These are phyloP conservation scores for Phlebiopsis flavidoalba DNA, from an alignment of 768 basidiomycete genomes.

Conservation along the genomic window DNA sequence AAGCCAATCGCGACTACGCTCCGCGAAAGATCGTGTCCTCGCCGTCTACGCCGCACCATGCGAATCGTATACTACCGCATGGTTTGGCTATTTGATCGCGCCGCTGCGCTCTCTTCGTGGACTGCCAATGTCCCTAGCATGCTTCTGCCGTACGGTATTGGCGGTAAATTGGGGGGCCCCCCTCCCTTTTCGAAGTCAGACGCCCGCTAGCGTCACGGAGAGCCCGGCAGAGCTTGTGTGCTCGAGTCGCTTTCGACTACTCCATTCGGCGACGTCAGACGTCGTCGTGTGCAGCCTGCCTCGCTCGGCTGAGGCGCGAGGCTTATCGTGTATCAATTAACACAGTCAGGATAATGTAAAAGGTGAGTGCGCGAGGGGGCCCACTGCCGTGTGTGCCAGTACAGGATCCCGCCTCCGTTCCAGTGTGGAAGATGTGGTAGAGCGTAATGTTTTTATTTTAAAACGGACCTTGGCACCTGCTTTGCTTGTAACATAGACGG, in stretches of 20 bases:
- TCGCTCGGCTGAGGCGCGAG: slow-evolving; percentile 5
- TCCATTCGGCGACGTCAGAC: slow-evolving; percentile 9
- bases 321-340: slow-evolving; percentile 6
- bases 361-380: background rate
- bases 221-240: background rate
- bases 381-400: no score
- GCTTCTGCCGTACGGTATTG: no score
- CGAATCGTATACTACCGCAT: slow-evolving; percentile 8
- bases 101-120: slow-evolving; percentile 2
- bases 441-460: background rate
- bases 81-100: slow-evolving; percentile 1
- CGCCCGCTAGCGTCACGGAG: background rate
- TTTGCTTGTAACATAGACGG: background rate
- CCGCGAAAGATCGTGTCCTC: background rate
- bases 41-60: slow-evolving; percentile 2
- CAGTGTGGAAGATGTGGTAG: no score
- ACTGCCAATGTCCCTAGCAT: background rate
- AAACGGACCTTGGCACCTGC: background rate
- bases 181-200: background rate
- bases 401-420: no score
- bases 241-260: slow-evolving; percentile 6
- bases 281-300: slow-evolving; percentile 9
- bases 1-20: slow-evolving; percentile 3
- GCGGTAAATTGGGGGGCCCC: no score
- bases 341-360: background rate